Conservation (phyloP, 495 filamentous ascomycete species). For the Tuber calosporum region DNA sequence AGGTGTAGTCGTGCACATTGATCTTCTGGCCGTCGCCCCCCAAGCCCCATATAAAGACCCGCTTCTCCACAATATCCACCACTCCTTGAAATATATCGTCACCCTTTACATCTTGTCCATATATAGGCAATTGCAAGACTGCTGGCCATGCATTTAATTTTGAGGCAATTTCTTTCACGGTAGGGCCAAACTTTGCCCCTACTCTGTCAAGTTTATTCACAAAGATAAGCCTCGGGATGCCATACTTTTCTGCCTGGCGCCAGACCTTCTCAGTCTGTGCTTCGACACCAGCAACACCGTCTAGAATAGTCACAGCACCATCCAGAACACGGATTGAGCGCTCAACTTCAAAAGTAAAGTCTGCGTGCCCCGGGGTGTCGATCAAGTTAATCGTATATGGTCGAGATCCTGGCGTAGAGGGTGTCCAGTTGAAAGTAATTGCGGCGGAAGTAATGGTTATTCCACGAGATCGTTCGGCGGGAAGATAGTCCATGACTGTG, state of each 20-base stretch:
- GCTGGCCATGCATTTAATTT: slow-evolving; percentile 77
- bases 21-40: slow-evolving; percentile 59
- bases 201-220: slow-evolving; percentile 96
- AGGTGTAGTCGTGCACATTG: slow-evolving; percentile 44
- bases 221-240: slow-evolving; percentile 78
- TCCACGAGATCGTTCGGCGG: slow-evolving; percentile 83
- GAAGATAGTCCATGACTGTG: slow-evolving; percentile 95
- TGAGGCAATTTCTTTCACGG: slow-evolving; percentile 73
- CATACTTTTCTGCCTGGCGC: slow-evolving; percentile 76
- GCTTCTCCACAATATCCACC: slow-evolving; percentile 64
- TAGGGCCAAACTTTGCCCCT: slow-evolving; percentile 80
- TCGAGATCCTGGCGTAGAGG: slow-evolving; percentile 46
- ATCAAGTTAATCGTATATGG: slow-evolving; percentile 82
- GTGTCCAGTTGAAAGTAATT: slow-evolving; percentile 84
- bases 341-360: slow-evolving; percentile 97
- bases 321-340: slow-evolving; percentile 88
- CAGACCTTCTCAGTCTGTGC: slow-evolving; percentile 98
- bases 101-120: slow-evolving; percentile 48
- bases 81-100: slow-evolving; percentile 71
- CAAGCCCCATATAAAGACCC: slow-evolving; percentile 50
- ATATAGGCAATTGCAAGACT: slow-evolving; percentile 93
- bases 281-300: slow-evolving; percentile 94
- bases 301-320: slow-evolving; percentile 90
- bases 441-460: slow-evolving; percentile 98
- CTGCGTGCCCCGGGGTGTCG: slow-evolving; percentile 94